Evolutionary conservation across 108 stramenopile genomes (phyloP).

Genomic region (Heterococcus sp.): DNA sequence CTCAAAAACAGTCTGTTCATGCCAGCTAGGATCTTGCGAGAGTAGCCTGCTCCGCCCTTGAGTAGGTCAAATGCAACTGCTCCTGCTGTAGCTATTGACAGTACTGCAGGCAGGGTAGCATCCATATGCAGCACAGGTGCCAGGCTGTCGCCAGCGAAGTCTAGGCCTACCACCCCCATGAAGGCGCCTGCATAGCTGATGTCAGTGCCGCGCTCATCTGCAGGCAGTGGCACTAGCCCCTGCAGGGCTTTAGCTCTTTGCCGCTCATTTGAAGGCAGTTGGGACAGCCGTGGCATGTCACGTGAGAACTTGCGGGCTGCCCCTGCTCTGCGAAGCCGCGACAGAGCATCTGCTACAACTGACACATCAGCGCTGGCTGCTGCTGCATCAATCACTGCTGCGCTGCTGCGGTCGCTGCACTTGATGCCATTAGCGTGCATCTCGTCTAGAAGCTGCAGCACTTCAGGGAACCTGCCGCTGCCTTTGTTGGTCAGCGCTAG

Average conservation of each 20-base stretch:
- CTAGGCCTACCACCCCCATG: conserved; percentile 63
- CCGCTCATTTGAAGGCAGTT: conserved; percentile 16
- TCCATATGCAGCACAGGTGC: conserved; percentile 62
- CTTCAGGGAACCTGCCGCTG: conserved; percentile 10
- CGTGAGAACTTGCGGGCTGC: conserved; percentile 30
- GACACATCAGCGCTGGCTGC: conserved; percentile 18
- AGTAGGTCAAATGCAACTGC: conserved; percentile 54
- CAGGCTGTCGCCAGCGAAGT: conserved; percentile 55
- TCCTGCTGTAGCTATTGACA: conserved; percentile 67
- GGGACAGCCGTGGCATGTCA: conserved; percentile 20
- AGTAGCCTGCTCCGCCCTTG: conserved; percentile 62
- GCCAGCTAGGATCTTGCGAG: conserved; percentile 73
- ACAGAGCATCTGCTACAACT: conserved; percentile 6
- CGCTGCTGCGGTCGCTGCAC: conserved; percentile 6
- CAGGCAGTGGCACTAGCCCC: conserved; percentile 59
- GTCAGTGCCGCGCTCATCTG: conserved; percentile 76
- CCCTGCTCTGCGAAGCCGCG: conserved; percentile 23
- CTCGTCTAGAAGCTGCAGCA: conserved; percentile 39
- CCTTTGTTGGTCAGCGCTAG: conserved; percentile 6
- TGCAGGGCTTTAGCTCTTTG: conserved; percentile 8
- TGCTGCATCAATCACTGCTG: conserved; percentile 45
- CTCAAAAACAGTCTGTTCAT: conserved; percentile 72
- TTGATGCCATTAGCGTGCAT: conserved; percentile 36
- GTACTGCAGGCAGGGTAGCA: conserved; percentile 50
- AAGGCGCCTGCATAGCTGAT: conserved; percentile 67